Evolutionary conservation across 345 rosid genomes (phyloP), one percentile per base, ranked within the genome.

Genomic region (Gynandropsis gynandra): DNA sequence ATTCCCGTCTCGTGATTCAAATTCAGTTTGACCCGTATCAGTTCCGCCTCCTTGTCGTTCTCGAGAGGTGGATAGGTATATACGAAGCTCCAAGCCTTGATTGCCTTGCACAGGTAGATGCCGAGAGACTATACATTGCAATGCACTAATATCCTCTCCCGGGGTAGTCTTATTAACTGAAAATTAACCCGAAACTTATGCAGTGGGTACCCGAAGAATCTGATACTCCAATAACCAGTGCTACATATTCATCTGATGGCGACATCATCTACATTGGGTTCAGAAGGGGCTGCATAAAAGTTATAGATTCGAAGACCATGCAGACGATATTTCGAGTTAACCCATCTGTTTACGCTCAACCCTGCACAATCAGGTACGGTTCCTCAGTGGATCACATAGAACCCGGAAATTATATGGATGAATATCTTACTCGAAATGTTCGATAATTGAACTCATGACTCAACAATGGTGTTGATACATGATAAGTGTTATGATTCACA

Each of bases 21-120:
- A 41, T 66, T 46, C 51, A 59, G 47, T 66, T 66, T 66, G 70
- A 66, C 16, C 70, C 65, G 8, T 66, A 66, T 54, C 56, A 66
- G 40, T 46, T 66, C 17, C 65, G 52, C 50, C 39, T 66, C 24
- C 65, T 66, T 0, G 56, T 59, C 39, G 56, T 59, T 19, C 42
- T 24, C 12, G 56, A 47, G 27, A 19, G 11, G 9, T 66, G 51
- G 65, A 47, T 66, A 40, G 9, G 56, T 41, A 4, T 48, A 18
- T 10, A 33, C 41, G 38, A 60, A 42, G 61, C 42, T 41, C 56
- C 29, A 54, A 19, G 19, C 40, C 61, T 66, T 4, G 61, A 53
- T 15, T 66, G 52, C 42, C 47, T 27, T 34, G 1, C 24, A n/a
- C 70, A 66, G 70, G 70, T 66, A 66, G 53, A 59, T 37, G 29